Conservation (phyloP, 2,329 filamentous ascomycete species). For the Nannizzia gypsea region DNA sequence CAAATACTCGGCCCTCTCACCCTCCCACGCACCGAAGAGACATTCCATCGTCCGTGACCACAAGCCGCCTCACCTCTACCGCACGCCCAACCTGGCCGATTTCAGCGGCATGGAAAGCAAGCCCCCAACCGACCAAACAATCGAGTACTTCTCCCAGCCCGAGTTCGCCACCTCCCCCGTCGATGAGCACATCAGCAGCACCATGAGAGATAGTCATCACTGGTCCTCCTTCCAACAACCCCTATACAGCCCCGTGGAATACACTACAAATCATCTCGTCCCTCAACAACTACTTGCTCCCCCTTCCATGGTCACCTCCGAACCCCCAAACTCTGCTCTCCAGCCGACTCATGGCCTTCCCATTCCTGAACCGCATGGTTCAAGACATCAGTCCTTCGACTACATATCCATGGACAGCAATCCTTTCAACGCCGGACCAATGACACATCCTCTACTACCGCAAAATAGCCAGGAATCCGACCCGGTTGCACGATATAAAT, state of each 20-base stretch:
- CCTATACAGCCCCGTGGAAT: conserved; percentile 2
- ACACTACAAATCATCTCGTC: not conserved
- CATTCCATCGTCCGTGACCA: not conserved
- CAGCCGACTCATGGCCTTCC: conserved; percentile 1
- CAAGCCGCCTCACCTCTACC: not conserved
- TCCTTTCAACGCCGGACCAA: not conserved
- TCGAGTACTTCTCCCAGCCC: conserved; percentile 4
- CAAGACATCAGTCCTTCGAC: conserved; percentile 5
- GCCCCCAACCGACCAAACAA: not conserved
- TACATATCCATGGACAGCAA: not conserved
- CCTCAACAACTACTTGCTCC: not conserved
- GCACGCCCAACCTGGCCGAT: not conserved
- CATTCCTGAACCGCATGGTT: not conserved
- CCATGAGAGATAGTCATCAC: not conserved
- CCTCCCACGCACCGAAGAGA: not conserved
- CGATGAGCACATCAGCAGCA: conserved; percentile 1
- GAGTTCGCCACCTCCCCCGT: conserved; percentile 5
- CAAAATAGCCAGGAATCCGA: not conserved
- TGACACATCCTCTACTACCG: not conserved
- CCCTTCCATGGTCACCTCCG: not conserved
- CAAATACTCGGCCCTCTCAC: not conserved
- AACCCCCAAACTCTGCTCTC: not conserved
- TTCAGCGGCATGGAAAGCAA: conserved; percentile 1
- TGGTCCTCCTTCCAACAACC: conserved; percentile 5
- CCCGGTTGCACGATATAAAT: not conserved